These are phyloP conservation scores for Amanita rimosa DNA, from an alignment of 768 basidiomycete genomes.

Conservation along the genomic window DNA sequence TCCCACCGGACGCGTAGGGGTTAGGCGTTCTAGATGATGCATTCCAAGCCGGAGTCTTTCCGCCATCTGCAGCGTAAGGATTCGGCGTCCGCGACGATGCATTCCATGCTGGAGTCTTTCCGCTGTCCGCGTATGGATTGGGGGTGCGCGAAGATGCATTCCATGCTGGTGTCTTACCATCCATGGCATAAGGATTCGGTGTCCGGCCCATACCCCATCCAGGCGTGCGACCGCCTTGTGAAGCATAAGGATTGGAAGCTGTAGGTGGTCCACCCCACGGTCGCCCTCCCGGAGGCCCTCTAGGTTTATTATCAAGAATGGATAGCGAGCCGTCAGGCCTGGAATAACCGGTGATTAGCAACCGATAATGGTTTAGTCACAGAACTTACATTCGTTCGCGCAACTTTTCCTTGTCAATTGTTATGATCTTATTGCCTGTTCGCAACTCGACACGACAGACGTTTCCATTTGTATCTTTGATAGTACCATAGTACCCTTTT, in stretches of 20 bases:
- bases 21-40: conserved; percentile 58
- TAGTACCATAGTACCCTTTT: conserved; percentile 84
- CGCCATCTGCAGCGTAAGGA: conserved; percentile 44
- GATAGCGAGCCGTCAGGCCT: conserved; percentile 49
- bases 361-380: neutral
- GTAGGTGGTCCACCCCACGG: conserved; percentile 14
- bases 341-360: conserved; percentile 5
- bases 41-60: conserved; percentile 62
- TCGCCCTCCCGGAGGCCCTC: conserved; percentile 14
- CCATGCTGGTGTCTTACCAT: conserved; percentile 49
- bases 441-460: conserved; percentile 88
- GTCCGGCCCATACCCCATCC: conserved; percentile 33
- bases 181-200: conserved; percentile 55
- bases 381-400: conserved; percentile 55
- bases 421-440: conserved; percentile 76
- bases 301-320: conserved; percentile 26
- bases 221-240: conserved; percentile 21
- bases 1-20: conserved; percentile 45
- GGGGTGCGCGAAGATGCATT: conserved; percentile 50
- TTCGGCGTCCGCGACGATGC: conserved; percentile 61
- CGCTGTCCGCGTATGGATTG: conserved; percentile 55
- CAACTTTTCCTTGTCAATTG: conserved; percentile 74
- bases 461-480: conserved; percentile 90
- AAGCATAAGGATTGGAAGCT: conserved; percentile 25
- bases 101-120: conserved; percentile 55